phyloP scores from a whole-genome alignment of 2,329 filamentous ascomycete species.

The Aureobasidium pullulans region DNA sequence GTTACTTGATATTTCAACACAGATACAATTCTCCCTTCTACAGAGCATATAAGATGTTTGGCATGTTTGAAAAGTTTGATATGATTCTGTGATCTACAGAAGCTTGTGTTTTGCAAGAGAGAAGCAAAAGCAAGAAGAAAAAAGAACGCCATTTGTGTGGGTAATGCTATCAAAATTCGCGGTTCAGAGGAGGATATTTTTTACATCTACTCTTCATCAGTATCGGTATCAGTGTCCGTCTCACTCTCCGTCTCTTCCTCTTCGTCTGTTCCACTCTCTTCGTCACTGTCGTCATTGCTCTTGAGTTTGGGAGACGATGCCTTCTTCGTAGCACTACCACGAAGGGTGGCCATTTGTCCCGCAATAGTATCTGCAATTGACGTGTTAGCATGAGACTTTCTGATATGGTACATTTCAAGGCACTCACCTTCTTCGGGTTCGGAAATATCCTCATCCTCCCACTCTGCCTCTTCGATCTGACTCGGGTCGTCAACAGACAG shows the following conservation, averaged over 20 bases:
- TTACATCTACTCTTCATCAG: conserved; percentile 55
- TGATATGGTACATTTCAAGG: no score
- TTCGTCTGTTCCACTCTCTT: conserved; percentile 31
- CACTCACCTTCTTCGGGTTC: conserved; percentile 92
- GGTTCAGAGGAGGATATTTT: not conserved
- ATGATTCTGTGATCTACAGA: not conserved
- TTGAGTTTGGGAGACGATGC: conserved; percentile 7
- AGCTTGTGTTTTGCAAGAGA: not conserved
- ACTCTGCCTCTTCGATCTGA: conserved; percentile 66
- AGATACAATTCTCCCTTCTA: no score
- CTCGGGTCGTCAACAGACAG: conserved; percentile 82
- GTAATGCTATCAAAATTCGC: not conserved
- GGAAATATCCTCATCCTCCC: conserved; percentile 67
- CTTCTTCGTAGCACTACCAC: conserved; percentile 25
- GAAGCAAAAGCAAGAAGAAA: not conserved
- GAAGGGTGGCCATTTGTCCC: conserved; percentile 31
- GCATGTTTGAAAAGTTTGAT: no score
- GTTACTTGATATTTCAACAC: conserved; percentile 5
- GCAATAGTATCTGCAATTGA: conserved; percentile 28
- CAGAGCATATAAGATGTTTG: no score
- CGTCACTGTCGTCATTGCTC: conserved; percentile 26
- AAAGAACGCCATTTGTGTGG: not conserved
- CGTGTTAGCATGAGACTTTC: conserved; percentile 15
- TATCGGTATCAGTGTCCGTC: conserved; percentile 57
- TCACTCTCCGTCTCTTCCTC: conserved; percentile 27